Base-by-base conservation (phyloP, 306 rosid genomes). In the Cucurbita pepo region DNA sequence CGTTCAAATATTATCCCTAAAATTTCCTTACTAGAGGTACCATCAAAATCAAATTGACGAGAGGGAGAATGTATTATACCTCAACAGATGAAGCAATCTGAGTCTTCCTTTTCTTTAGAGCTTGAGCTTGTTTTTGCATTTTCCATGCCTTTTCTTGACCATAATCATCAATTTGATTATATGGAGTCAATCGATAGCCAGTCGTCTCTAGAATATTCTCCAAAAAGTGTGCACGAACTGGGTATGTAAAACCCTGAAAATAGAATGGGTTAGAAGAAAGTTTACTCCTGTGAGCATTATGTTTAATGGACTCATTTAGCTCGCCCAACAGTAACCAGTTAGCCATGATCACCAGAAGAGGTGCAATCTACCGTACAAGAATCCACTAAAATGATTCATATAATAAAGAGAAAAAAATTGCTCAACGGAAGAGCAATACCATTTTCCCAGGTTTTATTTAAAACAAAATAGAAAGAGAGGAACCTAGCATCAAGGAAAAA, bases 81-180 rank as follows among this genome's bases (percentile, higher is more conserved):
- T 81, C 89, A 61, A 86, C 87, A 0, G 84, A 54, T 72, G 89
- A 83, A 69, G 82, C 87, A 81, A 86, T 86, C 78, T 81, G 85
- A 72, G 84, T 86, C 79, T 83, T 86, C 71, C 87, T 81, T 54
- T 83, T 83, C 61, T 74, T 78, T 22, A 76, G 54, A 66, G 79
- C 55, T 77, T 69, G 90, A 34, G 80, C 75, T 75, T 86, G 90
- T 67, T 81, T 86, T 58, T 81, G 84, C 87, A 79, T 86, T 81
- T 81, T 86, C 87, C 89, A 86, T 4, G 61, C 19, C 84, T 86
- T 86, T 40, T 86, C 89, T 72, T 83, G 87, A 79, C 89, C 87
- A 81, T 86, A 86, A 77, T 86, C 89, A 75, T 86, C 89, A 75
- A 86, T 81, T 79, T 86, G 89, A 81, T 86, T 86, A 56, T 77